phyloP scores from a whole-genome alignment of 306 rosid species.

The Crotalaria pallida region DNA sequence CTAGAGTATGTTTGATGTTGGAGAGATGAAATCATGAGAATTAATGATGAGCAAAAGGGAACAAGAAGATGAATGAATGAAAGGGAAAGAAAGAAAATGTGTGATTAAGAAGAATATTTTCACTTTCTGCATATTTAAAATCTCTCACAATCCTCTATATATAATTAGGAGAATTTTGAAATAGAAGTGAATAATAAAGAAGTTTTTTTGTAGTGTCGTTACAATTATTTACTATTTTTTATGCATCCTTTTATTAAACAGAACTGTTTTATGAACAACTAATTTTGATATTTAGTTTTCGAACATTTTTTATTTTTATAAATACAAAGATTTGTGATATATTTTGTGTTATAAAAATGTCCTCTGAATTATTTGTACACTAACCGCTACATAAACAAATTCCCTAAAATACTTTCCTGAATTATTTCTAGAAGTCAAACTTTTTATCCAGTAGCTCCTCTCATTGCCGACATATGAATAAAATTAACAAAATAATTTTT shows the following conservation, averaged over 20 bases:
- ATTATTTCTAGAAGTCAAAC: not conserved
- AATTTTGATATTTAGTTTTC: too few relatives aligned
- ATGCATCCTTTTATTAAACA: not conserved
- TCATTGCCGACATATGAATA: constrained; percentile 5
- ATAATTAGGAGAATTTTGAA: not conserved
- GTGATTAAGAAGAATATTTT: not conserved
- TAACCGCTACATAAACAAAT: not conserved
- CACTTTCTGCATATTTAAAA: not conserved
- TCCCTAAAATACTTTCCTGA: not conserved
- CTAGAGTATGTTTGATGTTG: constrained; percentile 15
- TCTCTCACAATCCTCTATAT: not conserved
- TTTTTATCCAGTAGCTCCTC: not conserved
- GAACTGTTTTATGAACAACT: too few relatives aligned
- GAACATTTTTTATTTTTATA: too few relatives aligned
- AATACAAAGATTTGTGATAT: too few relatives aligned
- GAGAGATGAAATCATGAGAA: not conserved
- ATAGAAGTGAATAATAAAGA: not conserved
- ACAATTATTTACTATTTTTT: not conserved
- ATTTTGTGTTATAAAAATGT: too few relatives aligned
- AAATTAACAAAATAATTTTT: too few relatives aligned
- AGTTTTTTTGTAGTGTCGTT: not conserved
- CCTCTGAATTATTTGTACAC: too few relatives aligned
- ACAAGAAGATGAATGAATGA: too few relatives aligned
- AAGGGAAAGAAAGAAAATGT: not conserved
- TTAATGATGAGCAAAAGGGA: not conserved